A percentile compares a stretch with the other conserved stretches of the same genome.
Evolutionary conservation across 2,329 filamentous ascomycete genomes (phyloP).

Genomic region (Paraphaeosphaeria sporulosa): DNA sequence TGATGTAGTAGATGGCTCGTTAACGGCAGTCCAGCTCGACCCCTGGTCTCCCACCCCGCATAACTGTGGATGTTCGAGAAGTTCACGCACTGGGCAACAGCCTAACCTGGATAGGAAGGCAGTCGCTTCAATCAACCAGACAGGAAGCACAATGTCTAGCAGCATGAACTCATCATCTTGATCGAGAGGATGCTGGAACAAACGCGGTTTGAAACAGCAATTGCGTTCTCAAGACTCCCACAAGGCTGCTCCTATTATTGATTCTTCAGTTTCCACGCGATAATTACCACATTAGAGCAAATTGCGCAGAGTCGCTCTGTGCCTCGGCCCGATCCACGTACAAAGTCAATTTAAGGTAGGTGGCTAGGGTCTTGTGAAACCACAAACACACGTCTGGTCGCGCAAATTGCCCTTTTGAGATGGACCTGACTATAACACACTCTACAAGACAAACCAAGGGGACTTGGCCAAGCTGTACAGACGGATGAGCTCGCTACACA

Average conservation of each 20-base stretch:
- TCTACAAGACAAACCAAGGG: neutral
- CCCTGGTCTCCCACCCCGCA: neutral
- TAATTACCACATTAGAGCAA: neutral
- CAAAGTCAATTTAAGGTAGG: neutral
- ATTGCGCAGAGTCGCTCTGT: neutral
- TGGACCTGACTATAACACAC: neutral
- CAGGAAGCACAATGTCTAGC: neutral
- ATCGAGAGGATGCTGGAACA: neutral
- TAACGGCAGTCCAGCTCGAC: neutral
- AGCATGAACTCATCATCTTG: neutral
- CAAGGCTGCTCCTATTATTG: neutral
- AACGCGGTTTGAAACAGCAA: neutral
- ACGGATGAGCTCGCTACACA: neutral
- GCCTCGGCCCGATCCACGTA: neutral
- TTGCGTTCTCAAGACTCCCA: neutral
- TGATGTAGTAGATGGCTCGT: neutral
- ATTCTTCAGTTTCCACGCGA: neutral
- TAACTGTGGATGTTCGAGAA: neutral
- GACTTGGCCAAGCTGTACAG: neutral
- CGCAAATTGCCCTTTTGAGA: neutral
- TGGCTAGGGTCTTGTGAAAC: neutral
- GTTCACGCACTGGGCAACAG: neutral
- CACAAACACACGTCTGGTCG: neutral
- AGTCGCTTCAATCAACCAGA: neutral
- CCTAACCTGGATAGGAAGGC: neutral